Evolutionary conservation across 2,329 filamentous ascomycete species (phyloP).

Genomic region (Botryosphaeria dothidea): DNA sequence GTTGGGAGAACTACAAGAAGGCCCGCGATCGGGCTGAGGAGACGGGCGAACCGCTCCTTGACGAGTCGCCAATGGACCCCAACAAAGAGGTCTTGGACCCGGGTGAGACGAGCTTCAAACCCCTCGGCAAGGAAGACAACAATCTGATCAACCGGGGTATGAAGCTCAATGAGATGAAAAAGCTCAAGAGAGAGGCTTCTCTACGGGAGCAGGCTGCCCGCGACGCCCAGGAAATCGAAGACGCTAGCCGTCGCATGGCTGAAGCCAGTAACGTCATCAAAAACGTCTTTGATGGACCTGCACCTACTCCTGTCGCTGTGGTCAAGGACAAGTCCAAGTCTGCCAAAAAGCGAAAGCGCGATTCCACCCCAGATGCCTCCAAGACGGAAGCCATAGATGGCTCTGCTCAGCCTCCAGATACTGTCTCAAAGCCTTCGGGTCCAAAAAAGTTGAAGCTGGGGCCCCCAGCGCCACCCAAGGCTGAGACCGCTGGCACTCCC

Average conservation of each 20-base stretch:
- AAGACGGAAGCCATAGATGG: conserved; percentile 21
- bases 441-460: conserved; percentile 29
- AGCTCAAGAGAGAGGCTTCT: conserved; percentile 66
- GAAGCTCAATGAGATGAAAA: conserved; percentile 77
- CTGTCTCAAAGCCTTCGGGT: conserved; percentile 29
- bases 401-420: conserved; percentile 23
- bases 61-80: conserved; percentile 44
- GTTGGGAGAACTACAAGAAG: conserved; percentile 46
- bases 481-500: conserved; percentile 16
- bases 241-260: conserved; percentile 34
- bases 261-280: conserved; percentile 23
- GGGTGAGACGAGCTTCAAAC: conserved; percentile 60
- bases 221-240: conserved; percentile 38
- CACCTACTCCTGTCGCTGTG: conserved; percentile 7
- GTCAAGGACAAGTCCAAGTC: conserved; percentile 21
- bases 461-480: conserved; percentile 23
- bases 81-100: conserved; percentile 52
- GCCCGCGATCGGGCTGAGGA: conserved; percentile 65
- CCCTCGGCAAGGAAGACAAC: conserved; percentile 60
- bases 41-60: conserved; percentile 65
- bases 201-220: conserved; percentile 51
- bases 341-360: conserved; percentile 57
- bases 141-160: conserved; percentile 71
- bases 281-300: conserved; percentile 15
- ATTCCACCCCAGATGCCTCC: conserved; percentile 42